Evolutionary conservation across 495 filamentous ascomycete genomes (phyloP).

Genomic region (Tuber borchii): DNA sequence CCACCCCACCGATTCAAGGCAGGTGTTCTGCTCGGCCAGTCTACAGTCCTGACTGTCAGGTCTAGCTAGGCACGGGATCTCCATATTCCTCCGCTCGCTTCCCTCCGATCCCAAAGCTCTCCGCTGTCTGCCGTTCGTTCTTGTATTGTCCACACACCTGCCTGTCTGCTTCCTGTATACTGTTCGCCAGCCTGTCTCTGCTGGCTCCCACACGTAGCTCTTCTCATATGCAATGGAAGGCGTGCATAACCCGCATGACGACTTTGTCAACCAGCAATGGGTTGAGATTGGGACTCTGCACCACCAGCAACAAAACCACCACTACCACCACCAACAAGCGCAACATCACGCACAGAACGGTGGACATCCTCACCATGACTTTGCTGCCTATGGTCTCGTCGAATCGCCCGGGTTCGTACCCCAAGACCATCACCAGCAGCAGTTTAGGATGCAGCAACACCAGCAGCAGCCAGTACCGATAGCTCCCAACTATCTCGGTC

Average conservation of each 20-base stretch:
- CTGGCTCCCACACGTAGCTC: slow-evolving; percentile 35
- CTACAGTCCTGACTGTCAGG: background rate
- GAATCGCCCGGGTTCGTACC: slow-evolving; percentile 36
- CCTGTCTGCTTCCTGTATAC: slow-evolving; percentile 27
- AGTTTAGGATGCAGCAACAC: slow-evolving; percentile 37
- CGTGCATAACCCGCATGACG: slow-evolving; percentile 44
- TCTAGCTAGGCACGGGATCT: slow-evolving; percentile 38
- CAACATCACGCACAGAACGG: slow-evolving; percentile 52
- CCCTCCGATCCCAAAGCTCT: slow-evolving; percentile 36
- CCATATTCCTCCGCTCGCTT: slow-evolving; percentile 34
- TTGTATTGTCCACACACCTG: background rate
- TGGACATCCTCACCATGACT: slow-evolving; percentile 48
- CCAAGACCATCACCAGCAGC: slow-evolving; percentile 27
- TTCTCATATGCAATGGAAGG: slow-evolving; percentile 43
- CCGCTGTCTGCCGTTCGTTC: slow-evolving; percentile 19
- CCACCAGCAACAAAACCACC: slow-evolving; percentile 37
- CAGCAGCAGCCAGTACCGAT: slow-evolving; percentile 36
- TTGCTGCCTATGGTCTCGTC: slow-evolving; percentile 44
- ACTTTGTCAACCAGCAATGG: slow-evolving; percentile 52
- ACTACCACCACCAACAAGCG: slow-evolving; percentile 43
- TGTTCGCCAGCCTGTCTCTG: slow-evolving; percentile 31
- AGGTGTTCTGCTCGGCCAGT: slow-evolving; percentile 20
- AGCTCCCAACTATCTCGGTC: slow-evolving; percentile 37
- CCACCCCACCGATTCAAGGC: slow-evolving; percentile 22
- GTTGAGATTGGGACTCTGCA: slow-evolving; percentile 49